A percentile compares a stretch with the other conserved stretches of the same genome.
These are phyloP conservation scores for Neurospora terricola DNA, from an alignment of 495 filamentous ascomycete genomes.

Conservation along the genomic window DNA sequence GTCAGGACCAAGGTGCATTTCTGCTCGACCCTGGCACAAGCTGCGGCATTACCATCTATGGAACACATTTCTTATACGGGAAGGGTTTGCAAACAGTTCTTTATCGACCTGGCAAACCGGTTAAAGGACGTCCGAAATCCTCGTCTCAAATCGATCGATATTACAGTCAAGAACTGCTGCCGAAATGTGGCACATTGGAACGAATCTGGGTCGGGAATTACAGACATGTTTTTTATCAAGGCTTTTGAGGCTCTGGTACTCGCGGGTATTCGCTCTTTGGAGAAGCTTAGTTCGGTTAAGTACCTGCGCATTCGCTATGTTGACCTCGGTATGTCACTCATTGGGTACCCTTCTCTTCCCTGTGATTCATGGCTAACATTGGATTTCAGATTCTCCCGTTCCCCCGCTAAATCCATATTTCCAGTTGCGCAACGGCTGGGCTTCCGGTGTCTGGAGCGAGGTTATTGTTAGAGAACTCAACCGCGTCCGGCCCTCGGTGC, in stretches of 20 bases:
- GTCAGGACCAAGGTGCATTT: conserved; percentile 44
- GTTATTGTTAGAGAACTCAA: conserved; percentile 48
- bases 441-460: conserved; percentile 60
- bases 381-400: conserved; percentile 36
- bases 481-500: conserved; percentile 41
- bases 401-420: conserved; percentile 59
- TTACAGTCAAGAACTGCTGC: conserved; percentile 62
- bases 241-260: conserved; percentile 56
- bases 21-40: conserved; percentile 44
- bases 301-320: conserved; percentile 61
- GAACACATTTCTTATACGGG: conserved; percentile 60
- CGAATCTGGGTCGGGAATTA: conserved; percentile 54
- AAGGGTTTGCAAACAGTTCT: conserved; percentile 46
- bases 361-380: conserved; percentile 1
- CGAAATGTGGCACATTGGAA: conserved; percentile 41
- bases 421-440: conserved; percentile 44
- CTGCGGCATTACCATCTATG: conserved; percentile 42
- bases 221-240: conserved; percentile 54
- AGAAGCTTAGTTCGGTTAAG: conserved; percentile 40
- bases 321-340: conserved; percentile 47
- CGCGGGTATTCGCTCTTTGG: conserved; percentile 46
- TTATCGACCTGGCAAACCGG: conserved; percentile 42
- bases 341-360: neutral
- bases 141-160: conserved; percentile 52
- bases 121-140: conserved; percentile 30